Evolutionary conservation across 768 basidiomycete genomes (phyloP), one percentile per base, ranked within the genome.

Genomic region (Daedalea quercina): DNA sequence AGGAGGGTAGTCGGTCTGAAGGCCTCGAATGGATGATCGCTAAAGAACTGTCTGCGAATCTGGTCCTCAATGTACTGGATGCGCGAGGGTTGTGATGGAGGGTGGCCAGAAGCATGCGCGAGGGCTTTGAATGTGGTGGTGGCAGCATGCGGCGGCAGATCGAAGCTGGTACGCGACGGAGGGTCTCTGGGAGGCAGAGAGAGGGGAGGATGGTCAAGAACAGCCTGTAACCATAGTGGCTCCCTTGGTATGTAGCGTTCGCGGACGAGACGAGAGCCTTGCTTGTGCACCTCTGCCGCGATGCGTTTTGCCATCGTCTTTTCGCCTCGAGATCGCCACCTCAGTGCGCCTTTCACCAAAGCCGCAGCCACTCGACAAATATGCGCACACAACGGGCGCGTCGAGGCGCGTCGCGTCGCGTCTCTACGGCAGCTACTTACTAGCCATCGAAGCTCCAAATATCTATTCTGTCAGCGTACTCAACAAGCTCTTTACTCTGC

Each of bases 21-120:
- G 1, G 92, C 87, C 71, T 99, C 94, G 64, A 96, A 96, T 7
- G 96, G 94, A 66, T 96, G 94, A 72, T 99, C 96, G 40, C 76
- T 75, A 74, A 94, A 98, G 76, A 99, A 98, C 66, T 90, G 90
- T 51, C 82, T 76, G 33, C 96, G 83, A 53, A 98, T 73, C 56
- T 79, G 75, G 67, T 99, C 96, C 65, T 95, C 92, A 37, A 87
- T 54, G 65, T 94, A 96, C 50, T 75, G 73, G 47, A 98, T 77
- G 11, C 79, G 77, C 44, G 78, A 55, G 0, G 87, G 85, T 24
- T 57, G 57, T 6, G 51, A 43, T 1, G 52, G 51, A 35, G 47
- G 50, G 47, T 34, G 55, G 53, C 47, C 54, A n/a, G n/a, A n/a
- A n/a, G n/a, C n/a, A 47, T n/a, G 34, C 8, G 54, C 12, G n/a